Evolutionary conservation across 2,329 filamentous ascomycete species (phyloP), one percentile per base, ranked within the genome.

Genomic region (Sporothrix globosa): DNA sequence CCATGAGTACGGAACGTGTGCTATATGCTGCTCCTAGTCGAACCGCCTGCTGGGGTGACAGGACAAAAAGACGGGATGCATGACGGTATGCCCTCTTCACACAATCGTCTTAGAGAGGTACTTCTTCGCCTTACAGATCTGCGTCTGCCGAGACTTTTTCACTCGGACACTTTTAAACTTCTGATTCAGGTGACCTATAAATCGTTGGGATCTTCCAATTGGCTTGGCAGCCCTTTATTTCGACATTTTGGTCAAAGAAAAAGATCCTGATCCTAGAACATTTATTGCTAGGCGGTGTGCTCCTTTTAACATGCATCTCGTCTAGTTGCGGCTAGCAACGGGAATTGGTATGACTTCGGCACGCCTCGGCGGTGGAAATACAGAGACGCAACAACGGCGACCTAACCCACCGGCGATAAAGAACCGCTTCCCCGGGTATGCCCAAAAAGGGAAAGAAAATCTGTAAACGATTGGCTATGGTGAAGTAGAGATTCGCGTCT

Each of bases 271-370:
- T 21, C 50, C n/a, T 30, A 30, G 2, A 21, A 53, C n/a, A 53
- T 53, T 21, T 21, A n/a, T 39, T 30, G 17, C 54, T 14, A 19
- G 56, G 34, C 17, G 7, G 19, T 44, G 39, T 19, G n/a, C 21
- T 41, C n/a, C 34, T 44, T 60, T 61, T 44, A 3, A 10, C 41
- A 7, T 7, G 41, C 9, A 46, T 46, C 58, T 46, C 58, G 58
- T 46, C 58, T 63, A 63, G n/a, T 63, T 19, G 58, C 58, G 58
- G 58, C 58, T 63, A 63, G 58, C 39, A 14, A 46, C 58, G 58
- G 58, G 39, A 46, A 63, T 63, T 46, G 58, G 58, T 21, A 4
- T 4, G 10, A 21, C 6, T 19, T 63, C 58, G 58, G 58, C 58
- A 24, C 21, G 58, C 58, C n/a, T 1, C 58, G 58, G 58, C 58